These are phyloP conservation scores for Triticum aestivum DNA, from an alignment of 176 grass and related monocot species.

Conservation along the genomic window IWGSC_CS_RefSeq_v2.1 NC_057805.1:459629-460128, in stretches of 20 bases:
- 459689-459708: no score
- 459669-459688: no score
- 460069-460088: constrained; percentile 90
- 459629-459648: no score
- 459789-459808: not conserved
- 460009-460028: constrained; percentile 83
- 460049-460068: constrained; percentile 69
- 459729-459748: no score
- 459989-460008: constrained; percentile 75
- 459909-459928: not conserved
- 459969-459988: constrained; percentile 97
- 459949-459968: constrained; percentile 73
- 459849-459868: not conserved
- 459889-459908: not conserved
- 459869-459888: not conserved
- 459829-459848: no score
- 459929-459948: not conserved
- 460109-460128: constrained; percentile 83
- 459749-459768: no score
- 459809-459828: not conserved
- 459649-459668: no score
- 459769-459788: not conserved
- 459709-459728: no score
- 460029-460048: constrained; percentile 80
- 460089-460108: constrained; percentile 98